phyloP scores from a whole-genome alignment of 2,329 filamentous ascomycete genomes.

The Ophiostoma populinum region DNA sequence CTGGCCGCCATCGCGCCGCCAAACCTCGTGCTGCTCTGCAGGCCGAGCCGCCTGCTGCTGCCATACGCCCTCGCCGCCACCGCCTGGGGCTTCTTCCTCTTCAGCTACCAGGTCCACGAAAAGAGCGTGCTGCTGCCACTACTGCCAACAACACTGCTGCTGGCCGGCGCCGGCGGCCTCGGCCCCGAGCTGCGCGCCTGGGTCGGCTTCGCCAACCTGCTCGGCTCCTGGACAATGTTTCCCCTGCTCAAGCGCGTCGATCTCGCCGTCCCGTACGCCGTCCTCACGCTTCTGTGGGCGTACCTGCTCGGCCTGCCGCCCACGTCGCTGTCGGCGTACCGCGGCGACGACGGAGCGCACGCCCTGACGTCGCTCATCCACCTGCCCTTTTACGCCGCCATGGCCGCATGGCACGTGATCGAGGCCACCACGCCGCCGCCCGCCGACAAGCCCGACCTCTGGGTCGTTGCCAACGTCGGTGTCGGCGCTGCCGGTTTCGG shows the following conservation, averaged over 20 bases:
- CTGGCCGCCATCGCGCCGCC: constrained; percentile 60
- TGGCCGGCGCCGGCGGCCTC: constrained; percentile 64
- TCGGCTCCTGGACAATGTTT: constrained; percentile 87
- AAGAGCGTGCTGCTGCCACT: constrained; percentile 89
- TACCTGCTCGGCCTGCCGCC: constrained; percentile 81
- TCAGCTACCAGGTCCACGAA: constrained; percentile 95
- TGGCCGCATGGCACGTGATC: constrained; percentile 65
- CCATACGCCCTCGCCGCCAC: constrained; percentile 68
- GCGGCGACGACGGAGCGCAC: constrained; percentile 26
- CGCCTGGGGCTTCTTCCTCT: constrained; percentile 94
- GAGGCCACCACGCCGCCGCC: constrained; percentile 56
- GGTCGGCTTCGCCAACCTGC: constrained; percentile 89
- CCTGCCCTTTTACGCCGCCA: constrained; percentile 54
- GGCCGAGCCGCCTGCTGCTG: constrained; percentile 59
- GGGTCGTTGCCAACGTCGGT: constrained; percentile 81
- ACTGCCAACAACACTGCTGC: constrained; percentile 78
- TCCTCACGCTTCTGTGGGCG: constrained; percentile 75
- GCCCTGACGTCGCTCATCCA: constrained; percentile 55
- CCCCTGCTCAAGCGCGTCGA: constrained; percentile 77
- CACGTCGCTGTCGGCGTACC: constrained; percentile 51
- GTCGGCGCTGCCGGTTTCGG: constrained; percentile 73
- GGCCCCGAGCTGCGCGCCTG: constrained; percentile 63
- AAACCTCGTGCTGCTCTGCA: constrained; percentile 61
- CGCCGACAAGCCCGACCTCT: constrained; percentile 69
- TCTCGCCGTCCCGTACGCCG: constrained; percentile 65